These are phyloP conservation scores for Fusarium sp. DNA, from an alignment of 2,329 filamentous ascomycete species.

Conservation along the genomic window DNA sequence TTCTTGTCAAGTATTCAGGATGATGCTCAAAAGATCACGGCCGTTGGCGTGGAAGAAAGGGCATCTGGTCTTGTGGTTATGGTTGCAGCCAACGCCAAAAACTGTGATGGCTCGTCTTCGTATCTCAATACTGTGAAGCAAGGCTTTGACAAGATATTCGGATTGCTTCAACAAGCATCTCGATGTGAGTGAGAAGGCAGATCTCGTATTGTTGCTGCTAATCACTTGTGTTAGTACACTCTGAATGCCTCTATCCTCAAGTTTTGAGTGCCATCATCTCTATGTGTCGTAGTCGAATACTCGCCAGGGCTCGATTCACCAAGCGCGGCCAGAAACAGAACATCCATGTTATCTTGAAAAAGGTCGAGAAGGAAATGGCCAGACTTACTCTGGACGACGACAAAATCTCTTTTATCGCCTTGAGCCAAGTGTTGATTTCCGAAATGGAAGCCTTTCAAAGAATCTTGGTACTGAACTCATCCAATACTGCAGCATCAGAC, in stretches of 20 bases:
- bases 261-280: conserved; percentile 19
- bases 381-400: neutral
- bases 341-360: neutral
- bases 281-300: conserved; percentile 24
- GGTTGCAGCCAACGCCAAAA: conserved; percentile 34
- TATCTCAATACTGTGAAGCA: conserved; percentile 27
- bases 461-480: neutral
- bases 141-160: conserved; percentile 31
- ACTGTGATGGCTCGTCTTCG: neutral
- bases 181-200: neutral
- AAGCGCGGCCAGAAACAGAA: neutral
- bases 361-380: neutral
- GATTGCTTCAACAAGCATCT: conserved; percentile 1
- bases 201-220: neutral
- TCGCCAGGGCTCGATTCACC: conserved; percentile 13
- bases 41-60: conserved; percentile 33
- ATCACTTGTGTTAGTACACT: neutral
- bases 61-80: conserved; percentile 15
- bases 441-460: conserved; percentile 5
- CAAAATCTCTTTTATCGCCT: neutral
- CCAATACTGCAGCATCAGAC: neutral
- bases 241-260: neutral
- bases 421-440: neutral
- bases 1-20: conserved; percentile 32
- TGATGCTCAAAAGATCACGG: conserved; percentile 21